Conservation (phyloP, 2,329 filamentous ascomycete genomes). For the Alternaria alternata region DNA sequence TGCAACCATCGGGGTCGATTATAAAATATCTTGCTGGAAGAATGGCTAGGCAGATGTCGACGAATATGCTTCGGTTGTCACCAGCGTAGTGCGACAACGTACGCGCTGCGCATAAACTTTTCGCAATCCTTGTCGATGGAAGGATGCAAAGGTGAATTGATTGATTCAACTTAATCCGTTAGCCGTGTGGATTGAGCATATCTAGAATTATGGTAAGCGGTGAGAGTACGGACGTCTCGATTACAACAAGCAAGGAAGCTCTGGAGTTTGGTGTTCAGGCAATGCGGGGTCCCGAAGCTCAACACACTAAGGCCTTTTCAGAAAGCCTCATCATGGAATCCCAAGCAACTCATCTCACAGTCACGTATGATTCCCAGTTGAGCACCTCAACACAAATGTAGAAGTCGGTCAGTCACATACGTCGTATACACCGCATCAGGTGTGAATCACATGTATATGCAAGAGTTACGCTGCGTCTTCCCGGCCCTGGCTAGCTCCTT, state of each 20-base stretch:
- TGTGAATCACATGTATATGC: neutral
- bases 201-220: neutral
- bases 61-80: neutral
- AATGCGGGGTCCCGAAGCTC: slow-evolving; percentile 4
- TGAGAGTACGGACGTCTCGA: neutral
- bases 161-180: neutral
- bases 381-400: neutral
- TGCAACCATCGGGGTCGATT: neutral
- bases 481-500: neutral
- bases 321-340: neutral
- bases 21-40: neutral
- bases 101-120: neutral
- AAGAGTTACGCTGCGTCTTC: neutral
- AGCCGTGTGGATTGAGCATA: neutral
- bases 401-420: neutral
- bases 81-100: neutral
- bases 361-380: neutral
- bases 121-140: neutral
- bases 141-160: neutral
- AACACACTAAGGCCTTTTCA: neutral
- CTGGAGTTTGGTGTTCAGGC: neutral
- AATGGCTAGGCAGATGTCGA: neutral
- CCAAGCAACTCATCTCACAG: neutral
- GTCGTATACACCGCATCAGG: neutral
- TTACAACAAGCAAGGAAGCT: slow-evolving; percentile 3